These are phyloP conservation scores for Phytopythium oedochilum DNA, from an alignment of 352 stramenopile genomes.

Conservation along the genomic window DNA sequence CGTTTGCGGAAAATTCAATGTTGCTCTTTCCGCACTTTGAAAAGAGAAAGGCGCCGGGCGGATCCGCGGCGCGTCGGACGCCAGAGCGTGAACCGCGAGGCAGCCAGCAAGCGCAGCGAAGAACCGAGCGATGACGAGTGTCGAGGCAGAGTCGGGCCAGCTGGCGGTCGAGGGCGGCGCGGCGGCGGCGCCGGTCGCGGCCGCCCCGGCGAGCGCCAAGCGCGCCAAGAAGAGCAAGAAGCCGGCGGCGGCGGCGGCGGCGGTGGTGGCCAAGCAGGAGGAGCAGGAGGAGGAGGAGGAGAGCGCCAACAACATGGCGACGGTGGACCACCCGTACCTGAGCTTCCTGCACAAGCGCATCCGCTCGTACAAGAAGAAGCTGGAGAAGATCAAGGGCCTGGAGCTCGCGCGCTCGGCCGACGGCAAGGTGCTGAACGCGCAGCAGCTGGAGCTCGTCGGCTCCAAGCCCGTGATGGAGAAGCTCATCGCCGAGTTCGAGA, in stretches of 20 bases:
- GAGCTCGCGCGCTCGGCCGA: slow-evolving; percentile 37
- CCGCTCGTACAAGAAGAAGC: slow-evolving; percentile 79
- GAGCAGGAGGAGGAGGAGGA: slow-evolving; percentile 33
- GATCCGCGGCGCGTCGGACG: not conserved
- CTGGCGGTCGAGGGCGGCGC: not conserved
- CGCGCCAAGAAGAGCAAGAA: slow-evolving; percentile 22
- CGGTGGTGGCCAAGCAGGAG: too few relatives aligned
- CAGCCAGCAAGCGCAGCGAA: not conserved
- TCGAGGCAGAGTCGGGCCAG: not conserved
- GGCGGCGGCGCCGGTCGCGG: not conserved
- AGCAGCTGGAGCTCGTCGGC: slow-evolving; percentile 69
- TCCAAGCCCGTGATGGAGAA: slow-evolving; percentile 68
- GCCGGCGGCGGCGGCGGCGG: slow-evolving; percentile 10
- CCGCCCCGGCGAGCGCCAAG: slow-evolving; percentile 1
- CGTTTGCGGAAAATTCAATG: too few relatives aligned
- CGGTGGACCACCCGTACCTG: slow-evolving; percentile 71
- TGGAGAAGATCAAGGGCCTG: slow-evolving; percentile 79
- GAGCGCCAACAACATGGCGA: slow-evolving; percentile 30
- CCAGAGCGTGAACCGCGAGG: not conserved
- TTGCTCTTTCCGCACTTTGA: not conserved
- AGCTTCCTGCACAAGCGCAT: slow-evolving; percentile 82
- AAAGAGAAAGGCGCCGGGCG: not conserved
- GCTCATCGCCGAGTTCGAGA: slow-evolving; percentile 69
- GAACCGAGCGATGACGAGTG: not conserved
- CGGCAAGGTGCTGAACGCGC: slow-evolving; percentile 68